These are phyloP conservation scores for Leucosporidium yakuticum DNA, from an alignment of 768 basidiomycete genomes.

Conservation along the genomic window DNA sequence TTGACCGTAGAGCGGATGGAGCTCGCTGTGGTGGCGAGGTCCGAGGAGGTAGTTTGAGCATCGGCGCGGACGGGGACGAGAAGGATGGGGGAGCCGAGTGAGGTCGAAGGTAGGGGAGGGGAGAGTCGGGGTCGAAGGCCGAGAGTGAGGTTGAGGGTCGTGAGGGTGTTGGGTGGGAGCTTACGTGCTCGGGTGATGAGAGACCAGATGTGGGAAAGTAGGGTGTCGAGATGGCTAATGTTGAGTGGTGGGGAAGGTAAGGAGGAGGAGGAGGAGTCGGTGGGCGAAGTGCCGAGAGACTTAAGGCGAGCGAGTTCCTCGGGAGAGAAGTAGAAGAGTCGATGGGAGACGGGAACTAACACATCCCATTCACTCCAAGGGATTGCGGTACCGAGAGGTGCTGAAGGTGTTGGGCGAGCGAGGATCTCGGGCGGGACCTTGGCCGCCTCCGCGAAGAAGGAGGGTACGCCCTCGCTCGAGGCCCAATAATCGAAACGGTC, in stretches of 20 bases:
- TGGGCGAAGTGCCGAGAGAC: background rate
- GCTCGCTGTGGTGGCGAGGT: too few species aligned
- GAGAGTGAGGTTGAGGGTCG: background rate
- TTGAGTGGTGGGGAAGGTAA: too few species aligned
- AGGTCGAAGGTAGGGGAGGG: background rate
- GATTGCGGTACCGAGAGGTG: background rate
- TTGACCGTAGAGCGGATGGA: background rate
- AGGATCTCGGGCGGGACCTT: background rate
- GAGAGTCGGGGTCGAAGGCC: background rate
- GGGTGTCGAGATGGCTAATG: background rate
- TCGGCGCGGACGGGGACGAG: background rate
- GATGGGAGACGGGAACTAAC: background rate
- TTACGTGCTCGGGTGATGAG: background rate
- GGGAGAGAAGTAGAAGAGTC: background rate
- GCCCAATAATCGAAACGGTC: background rate
- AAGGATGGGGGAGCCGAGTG: background rate
- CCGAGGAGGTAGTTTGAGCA: too few species aligned
- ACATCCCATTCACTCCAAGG: background rate
- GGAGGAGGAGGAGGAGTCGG: background rate
- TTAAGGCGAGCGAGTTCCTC: background rate
- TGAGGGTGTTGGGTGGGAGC: background rate
- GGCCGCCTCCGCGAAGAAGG: background rate
- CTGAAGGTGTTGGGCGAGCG: background rate
- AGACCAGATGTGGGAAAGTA: background rate
- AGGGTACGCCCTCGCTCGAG: background rate